A percentile compares a stretch with the other conserved stretches of the same genome.
Conservation (phyloP, 1,139 yeast species). For the Blastobotrys aristatus region DNA sequence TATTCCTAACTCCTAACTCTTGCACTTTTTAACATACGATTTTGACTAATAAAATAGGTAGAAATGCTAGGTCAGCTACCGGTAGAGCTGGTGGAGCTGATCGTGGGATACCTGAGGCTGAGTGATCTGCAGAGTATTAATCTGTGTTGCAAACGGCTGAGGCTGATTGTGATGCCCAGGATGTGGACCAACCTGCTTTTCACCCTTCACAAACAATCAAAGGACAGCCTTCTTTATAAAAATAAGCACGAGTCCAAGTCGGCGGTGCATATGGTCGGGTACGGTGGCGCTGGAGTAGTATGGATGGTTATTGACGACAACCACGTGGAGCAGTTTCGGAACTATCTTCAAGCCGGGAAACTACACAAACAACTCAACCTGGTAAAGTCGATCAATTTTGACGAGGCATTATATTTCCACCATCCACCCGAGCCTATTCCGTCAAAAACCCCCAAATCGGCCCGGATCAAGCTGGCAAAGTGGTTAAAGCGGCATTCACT, state of each 20-base stretch:
- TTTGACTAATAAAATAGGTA: too few relatives aligned
- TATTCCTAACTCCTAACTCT: too few relatives aligned
- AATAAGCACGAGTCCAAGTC: slow-evolving; percentile 4
- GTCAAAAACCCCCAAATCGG: background rate
- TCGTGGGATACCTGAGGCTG: background rate
- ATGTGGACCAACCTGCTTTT: slow-evolving; percentile 11
- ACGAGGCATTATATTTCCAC: slow-evolving; percentile 2
- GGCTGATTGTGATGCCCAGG: slow-evolving; percentile 6
- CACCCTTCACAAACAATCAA: background rate
- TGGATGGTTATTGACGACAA: slow-evolving; percentile 8
- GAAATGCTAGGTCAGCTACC: slow-evolving; percentile 8
- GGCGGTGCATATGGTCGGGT: slow-evolving; percentile 1
- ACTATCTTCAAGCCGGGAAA: background rate
- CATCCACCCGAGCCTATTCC: too few relatives aligned
- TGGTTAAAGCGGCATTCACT: background rate
- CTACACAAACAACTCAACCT: slow-evolving; percentile 2
- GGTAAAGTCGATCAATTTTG: slow-evolving; percentile 10
- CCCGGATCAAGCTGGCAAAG: too few relatives aligned
- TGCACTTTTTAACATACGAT: too few relatives aligned
- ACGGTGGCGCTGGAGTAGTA: background rate
- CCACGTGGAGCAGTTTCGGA: background rate
- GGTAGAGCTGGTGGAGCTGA: slow-evolving; percentile 7
- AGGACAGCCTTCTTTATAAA: background rate
- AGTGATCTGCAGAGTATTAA: slow-evolving; percentile 4
- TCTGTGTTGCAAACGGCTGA: slow-evolving; percentile 4